A percentile compares a stretch with the other conserved stretches of the same genome.
phyloP scores from a whole-genome alignment of 805 yeast species.

The Teunomyces gatunensis region DNA sequence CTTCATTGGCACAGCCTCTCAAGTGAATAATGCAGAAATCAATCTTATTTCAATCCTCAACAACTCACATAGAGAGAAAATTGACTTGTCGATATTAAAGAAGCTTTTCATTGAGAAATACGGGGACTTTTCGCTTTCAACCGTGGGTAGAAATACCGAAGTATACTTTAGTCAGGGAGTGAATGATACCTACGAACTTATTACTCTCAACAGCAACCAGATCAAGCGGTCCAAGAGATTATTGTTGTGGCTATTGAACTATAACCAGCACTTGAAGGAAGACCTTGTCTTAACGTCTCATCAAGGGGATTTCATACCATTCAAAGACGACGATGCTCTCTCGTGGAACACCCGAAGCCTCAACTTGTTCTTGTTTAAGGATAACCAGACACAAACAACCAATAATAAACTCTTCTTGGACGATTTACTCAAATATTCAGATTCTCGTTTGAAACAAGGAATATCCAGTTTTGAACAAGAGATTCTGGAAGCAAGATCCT shows the following conservation, averaged over 20 bases:
- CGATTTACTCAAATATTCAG: constrained; percentile 14
- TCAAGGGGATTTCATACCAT: constrained; percentile 19
- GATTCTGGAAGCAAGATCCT: constrained; percentile 15
- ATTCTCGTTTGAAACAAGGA: constrained; percentile 11
- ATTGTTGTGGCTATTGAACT: constrained; percentile 38
- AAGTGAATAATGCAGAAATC: constrained; percentile 44
- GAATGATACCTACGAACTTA: constrained; percentile 26
- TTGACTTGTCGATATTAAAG: constrained; percentile 31
- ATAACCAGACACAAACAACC: neutral
- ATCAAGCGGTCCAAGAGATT: constrained; percentile 36
- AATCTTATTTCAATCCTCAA: constrained; percentile 32
- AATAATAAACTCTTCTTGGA: constrained; percentile 4
- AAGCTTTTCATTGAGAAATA: constrained; percentile 26
- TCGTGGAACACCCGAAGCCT: constrained; percentile 29
- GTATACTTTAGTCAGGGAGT: constrained; percentile 30
- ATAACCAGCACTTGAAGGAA: constrained; percentile 24
- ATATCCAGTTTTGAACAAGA: constrained; percentile 10
- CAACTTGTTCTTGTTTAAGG: constrained; percentile 6
- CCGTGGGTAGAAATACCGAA: constrained; percentile 31
- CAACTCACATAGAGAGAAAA: constrained; percentile 21
- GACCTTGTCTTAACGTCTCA: constrained; percentile 13
- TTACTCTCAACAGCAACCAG: constrained; percentile 26
- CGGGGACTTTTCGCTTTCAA: constrained; percentile 22
- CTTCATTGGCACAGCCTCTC: constrained; percentile 40
- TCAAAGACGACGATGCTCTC: constrained; percentile 28